phyloP scores from a whole-genome alignment of 2,329 filamentous ascomycete genomes.

The Apiospora marii region DNA sequence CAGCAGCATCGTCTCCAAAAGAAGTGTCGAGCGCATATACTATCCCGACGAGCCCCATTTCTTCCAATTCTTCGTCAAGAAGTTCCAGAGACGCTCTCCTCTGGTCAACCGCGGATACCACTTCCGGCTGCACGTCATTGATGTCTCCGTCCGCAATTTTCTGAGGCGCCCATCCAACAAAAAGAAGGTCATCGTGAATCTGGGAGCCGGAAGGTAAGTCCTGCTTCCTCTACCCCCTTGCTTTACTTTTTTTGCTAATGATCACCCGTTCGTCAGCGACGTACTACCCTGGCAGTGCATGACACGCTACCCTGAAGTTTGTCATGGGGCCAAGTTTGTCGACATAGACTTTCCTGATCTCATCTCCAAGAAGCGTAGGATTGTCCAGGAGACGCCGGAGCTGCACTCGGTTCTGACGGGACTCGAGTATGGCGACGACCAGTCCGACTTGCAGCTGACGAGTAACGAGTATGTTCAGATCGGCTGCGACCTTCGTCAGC shows the following conservation, averaged over 20 bases:
- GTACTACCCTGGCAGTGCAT: constrained; percentile 87
- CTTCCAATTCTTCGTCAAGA: constrained; percentile 87
- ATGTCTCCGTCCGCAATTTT: constrained; percentile 77
- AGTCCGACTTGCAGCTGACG: constrained; percentile 61
- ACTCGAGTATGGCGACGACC: constrained; percentile 47
- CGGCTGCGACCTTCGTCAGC: constrained; percentile 80
- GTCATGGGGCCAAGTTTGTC: constrained; percentile 71
- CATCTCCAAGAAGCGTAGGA: constrained; percentile 75
- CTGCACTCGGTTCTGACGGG: constrained; percentile 61
- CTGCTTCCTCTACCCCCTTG: constrained; percentile 21
- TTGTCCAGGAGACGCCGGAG: constrained; percentile 70
- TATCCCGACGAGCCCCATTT: constrained; percentile 80
- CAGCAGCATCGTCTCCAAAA: constrained; percentile 90
- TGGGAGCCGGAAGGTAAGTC: constrained; percentile 89
- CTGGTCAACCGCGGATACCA: constrained; percentile 92
- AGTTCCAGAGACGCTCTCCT: constrained; percentile 82
- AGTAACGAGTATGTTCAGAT: constrained; percentile 80
- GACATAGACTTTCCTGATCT: constrained; percentile 88
- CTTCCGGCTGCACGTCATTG: constrained; percentile 83
- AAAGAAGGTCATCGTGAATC: constrained; percentile 80
- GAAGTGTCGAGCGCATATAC: constrained; percentile 91
- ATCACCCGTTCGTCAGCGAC: constrained; percentile 63
- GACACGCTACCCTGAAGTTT: constrained; percentile 67
- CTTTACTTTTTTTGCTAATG: background rate
- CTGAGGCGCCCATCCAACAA: constrained; percentile 60